A percentile compares a stretch with the other conserved stretches of the same genome.
phyloP scores from a whole-genome alignment of 2,329 filamentous ascomycete genomes.

The Ampelomyces quisqualis region DNA sequence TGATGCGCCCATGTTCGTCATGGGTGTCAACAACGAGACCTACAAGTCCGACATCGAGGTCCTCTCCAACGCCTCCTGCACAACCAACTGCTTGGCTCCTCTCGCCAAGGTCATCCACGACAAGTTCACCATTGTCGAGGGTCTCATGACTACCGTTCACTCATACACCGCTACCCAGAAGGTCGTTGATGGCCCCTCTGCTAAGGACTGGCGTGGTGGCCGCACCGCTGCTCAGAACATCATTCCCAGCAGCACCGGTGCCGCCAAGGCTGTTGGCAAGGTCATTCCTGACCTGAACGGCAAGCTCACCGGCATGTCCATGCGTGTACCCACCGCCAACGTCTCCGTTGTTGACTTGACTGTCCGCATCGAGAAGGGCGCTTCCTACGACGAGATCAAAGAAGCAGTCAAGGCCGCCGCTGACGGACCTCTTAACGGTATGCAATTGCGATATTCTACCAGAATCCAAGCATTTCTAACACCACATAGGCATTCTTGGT shows the following conservation, averaged over 20 bases:
- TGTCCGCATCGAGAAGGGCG: slow-evolving; percentile 86
- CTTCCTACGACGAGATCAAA: slow-evolving; percentile 92
- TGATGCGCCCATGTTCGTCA: slow-evolving; percentile 99
- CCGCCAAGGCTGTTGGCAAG: slow-evolving; percentile 99
- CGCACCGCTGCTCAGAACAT: slow-evolving; percentile 99
- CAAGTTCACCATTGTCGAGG: slow-evolving; percentile 96
- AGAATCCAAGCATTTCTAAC: slow-evolving; percentile 18
- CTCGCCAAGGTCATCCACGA: slow-evolving; percentile 99
- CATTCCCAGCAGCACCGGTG: slow-evolving; percentile 98
- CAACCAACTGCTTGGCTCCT: slow-evolving; percentile 99
- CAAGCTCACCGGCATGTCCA: slow-evolving; percentile 99
- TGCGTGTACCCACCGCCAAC: slow-evolving; percentile 98
- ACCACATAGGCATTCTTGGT: slow-evolving; percentile 70
- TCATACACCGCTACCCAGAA: slow-evolving; percentile 99
- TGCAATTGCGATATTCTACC: slow-evolving; percentile 41
- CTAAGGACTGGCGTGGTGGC: slow-evolving; percentile 99
- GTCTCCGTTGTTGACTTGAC: slow-evolving; percentile 99
- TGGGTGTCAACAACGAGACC: slow-evolving; percentile 94
- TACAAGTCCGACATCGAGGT: slow-evolving; percentile 91
- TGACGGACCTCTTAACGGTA: slow-evolving; percentile 82
- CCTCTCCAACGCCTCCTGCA: slow-evolving; percentile 99
- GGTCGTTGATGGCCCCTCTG: slow-evolving; percentile 96
- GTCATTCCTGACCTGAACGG: slow-evolving; percentile 97
- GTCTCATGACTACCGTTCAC: slow-evolving; percentile 99
- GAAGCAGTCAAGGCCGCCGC: slow-evolving; percentile 79